Conservation (phyloP, 768 basidiomycete species). For the Termitomyces sp. region DNA sequence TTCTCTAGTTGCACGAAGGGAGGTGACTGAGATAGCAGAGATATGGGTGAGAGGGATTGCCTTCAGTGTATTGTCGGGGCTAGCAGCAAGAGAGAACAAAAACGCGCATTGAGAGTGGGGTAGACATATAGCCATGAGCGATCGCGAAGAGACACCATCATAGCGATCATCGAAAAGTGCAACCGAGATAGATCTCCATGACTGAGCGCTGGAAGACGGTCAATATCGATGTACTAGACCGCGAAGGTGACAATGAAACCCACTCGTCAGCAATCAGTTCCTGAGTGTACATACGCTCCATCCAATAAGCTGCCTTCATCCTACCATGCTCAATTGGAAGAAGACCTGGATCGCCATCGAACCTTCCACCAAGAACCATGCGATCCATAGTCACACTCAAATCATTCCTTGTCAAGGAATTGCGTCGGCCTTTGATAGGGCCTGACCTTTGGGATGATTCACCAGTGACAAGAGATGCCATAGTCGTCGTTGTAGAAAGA, state of each 20-base stretch:
- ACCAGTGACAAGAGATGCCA: constrained; percentile 41
- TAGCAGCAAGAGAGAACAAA: constrained; percentile 43
- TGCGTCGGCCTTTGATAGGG: constrained; percentile 28
- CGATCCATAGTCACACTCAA: constrained; percentile 58
- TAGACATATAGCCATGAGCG: constrained; percentile 51
- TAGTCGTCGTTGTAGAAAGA: constrained; percentile 44
- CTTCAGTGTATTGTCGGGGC: constrained; percentile 35
- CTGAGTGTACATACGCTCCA: constrained; percentile 50
- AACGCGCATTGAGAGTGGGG: constrained; percentile 37
- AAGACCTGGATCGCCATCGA: constrained; percentile 34
- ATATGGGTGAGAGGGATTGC: constrained; percentile 29
- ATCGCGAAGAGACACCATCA: constrained; percentile 46
- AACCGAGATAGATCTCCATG: constrained; percentile 46
- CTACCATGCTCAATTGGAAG: constrained; percentile 50
- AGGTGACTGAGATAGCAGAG: constrained; percentile 44
- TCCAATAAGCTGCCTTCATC: constrained; percentile 72
- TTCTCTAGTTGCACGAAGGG: constrained; percentile 59
- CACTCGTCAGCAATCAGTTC: constrained; percentile 47
- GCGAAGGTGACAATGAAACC: constrained; percentile 18
- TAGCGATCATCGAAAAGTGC: constrained; percentile 62
- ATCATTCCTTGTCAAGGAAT: constrained; percentile 48
- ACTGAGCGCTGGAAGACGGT: constrained; percentile 24
- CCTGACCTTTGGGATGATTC: constrained; percentile 23
- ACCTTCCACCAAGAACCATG: constrained; percentile 54
- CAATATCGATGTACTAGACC: constrained; percentile 1